Percentiles rank a stretch among this genome's conserved stretches.
phyloP scores from a whole-genome alignment of 202 grass and related monocot genomes.

The Miscanthus sacchariflorus region DNA sequence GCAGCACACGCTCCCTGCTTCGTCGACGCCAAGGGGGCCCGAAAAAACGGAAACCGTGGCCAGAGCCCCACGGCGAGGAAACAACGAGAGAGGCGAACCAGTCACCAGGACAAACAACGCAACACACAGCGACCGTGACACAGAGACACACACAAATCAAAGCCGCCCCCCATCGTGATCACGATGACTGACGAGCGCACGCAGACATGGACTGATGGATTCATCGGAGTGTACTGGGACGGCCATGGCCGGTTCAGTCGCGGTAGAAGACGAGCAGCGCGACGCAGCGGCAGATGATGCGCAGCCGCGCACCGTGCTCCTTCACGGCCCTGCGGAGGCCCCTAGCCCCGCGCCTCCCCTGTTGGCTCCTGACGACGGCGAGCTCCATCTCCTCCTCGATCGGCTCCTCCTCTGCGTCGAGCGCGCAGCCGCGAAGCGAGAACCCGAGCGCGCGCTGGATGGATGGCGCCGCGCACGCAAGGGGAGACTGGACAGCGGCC shows the following conservation, averaged over 20 bases:
- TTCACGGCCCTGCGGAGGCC: constrained; percentile 36
- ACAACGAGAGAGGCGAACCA: constrained; percentile 22
- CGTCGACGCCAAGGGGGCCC: background rate
- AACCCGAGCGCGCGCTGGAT: too few relatives aligned
- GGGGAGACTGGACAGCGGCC: background rate
- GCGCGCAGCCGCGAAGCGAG: too few relatives aligned
- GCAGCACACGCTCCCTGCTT: background rate
- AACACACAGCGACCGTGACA: background rate
- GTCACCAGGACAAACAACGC: background rate
- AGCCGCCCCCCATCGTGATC: background rate
- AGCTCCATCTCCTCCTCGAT: constrained; percentile 40
- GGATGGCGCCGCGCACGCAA: background rate
- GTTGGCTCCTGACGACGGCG: background rate
- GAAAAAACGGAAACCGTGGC: constrained; percentile 24
- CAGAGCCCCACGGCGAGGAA: constrained; percentile 1
- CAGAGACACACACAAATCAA: background rate
- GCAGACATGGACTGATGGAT: background rate
- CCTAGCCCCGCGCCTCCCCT: background rate
- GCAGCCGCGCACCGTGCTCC: constrained; percentile 47
- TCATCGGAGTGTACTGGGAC: background rate
- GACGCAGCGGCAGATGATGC: constrained; percentile 59
- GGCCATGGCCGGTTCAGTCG: constrained; percentile 26
- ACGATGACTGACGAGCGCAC: background rate
- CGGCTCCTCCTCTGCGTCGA: background rate
- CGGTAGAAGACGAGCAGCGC: constrained; percentile 50